Percentiles rank a stretch among this genome's conserved stretches.
These are phyloP conservation scores for Uncinocarpus reesii DNA, from an alignment of 2,329 filamentous ascomycete species.

Conservation along the genomic window DNA sequence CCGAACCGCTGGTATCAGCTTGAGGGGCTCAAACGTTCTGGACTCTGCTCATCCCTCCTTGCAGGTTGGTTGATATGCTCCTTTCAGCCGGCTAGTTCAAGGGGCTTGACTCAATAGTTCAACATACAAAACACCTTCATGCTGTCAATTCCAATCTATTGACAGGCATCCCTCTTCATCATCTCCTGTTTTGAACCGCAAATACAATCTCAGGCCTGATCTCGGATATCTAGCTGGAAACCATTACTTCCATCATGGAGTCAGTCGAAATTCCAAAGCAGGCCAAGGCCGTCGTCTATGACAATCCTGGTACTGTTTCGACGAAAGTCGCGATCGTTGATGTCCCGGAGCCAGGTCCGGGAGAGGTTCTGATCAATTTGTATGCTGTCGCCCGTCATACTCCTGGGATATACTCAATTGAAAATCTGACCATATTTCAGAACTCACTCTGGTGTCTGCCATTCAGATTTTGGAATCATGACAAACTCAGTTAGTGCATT, in stretches of 20 bases:
- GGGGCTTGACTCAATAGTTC: neutral
- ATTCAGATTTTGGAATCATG: constrained; percentile 52
- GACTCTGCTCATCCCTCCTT: too few relatives aligned
- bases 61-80: too few relatives aligned
- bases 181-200: neutral
- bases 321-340: constrained; percentile 55
- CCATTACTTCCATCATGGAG: constrained; percentile 22
- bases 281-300: constrained; percentile 55
- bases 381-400: constrained; percentile 23
- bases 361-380: constrained; percentile 54
- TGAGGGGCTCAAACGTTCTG: too few relatives aligned
- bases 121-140: neutral
- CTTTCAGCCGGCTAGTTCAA: neutral
- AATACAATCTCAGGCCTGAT: too few relatives aligned
- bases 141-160: too few relatives aligned
- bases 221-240: neutral
- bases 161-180: neutral
- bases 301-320: constrained; percentile 54
- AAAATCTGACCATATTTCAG: constrained; percentile 22
- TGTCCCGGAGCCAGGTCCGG: constrained; percentile 53
- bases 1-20: neutral
- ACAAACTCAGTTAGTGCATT: constrained; percentile 32
- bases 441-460: constrained; percentile 56
- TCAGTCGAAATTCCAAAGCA: constrained; percentile 44
- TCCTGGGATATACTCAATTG: neutral